These are phyloP conservation scores for Rhodotorula mucilaginosa DNA, from an alignment of 1,284 basidiomycete genomes.

Conservation along the genomic window DNA sequence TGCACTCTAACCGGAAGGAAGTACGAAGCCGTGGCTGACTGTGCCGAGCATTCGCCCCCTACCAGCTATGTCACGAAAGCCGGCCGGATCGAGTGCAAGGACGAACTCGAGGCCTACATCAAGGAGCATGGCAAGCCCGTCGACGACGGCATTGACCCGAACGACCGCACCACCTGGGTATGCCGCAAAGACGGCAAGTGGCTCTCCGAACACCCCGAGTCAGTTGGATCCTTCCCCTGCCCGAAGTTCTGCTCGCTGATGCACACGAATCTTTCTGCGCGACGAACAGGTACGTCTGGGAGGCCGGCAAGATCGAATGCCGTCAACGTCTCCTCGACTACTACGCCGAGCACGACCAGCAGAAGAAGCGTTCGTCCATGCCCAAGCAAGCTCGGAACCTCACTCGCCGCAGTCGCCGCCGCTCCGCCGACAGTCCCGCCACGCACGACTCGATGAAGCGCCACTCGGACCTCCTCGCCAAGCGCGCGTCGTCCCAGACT, in stretches of 20 bases:
- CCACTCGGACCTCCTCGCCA: conserved; percentile 1
- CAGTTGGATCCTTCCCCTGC: not conserved
- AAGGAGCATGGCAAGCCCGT: conserved; percentile 1
- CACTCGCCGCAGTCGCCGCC: not conserved
- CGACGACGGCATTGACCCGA: not conserved
- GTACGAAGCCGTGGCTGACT: too few species aligned
- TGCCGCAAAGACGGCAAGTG: conserved; percentile 12
- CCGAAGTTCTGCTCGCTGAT: not conserved
- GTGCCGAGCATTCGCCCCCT: too few species aligned
- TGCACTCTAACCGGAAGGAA: too few species aligned
- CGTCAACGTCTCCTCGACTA: not conserved
- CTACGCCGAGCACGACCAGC: not conserved
- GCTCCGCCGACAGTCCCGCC: not conserved
- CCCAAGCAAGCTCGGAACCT: not conserved
- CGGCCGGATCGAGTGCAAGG: conserved; percentile 31
- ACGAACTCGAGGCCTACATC: conserved; percentile 20
- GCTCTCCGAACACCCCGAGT: not conserved
- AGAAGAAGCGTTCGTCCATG: not conserved
- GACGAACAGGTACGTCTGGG: conserved; percentile 12
- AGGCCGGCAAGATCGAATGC: conserved; percentile 12
- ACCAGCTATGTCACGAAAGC: conserved; percentile 1
- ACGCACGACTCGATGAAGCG: not conserved
- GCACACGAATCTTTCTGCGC: not conserved
- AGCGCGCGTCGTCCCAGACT: conserved; percentile 10
- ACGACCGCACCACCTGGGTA: conserved; percentile 18